These are phyloP conservation scores for Brassica hybrid DNA, from an alignment of 441 rosid genomes.

Conservation along the genomic window DNA sequence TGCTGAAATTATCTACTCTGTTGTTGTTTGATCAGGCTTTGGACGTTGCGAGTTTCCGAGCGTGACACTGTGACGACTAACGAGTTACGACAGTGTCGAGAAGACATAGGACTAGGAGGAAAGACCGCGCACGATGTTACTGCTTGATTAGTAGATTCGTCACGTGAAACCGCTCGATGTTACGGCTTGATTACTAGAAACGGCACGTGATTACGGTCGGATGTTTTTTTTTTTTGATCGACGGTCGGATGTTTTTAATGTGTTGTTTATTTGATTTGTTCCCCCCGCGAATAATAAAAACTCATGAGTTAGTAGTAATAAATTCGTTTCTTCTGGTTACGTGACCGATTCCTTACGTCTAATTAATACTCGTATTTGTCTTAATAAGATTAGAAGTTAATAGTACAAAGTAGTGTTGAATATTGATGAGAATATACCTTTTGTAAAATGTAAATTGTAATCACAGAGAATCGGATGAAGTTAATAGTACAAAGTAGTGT, in stretches of 20 bases:
- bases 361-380: not conserved
- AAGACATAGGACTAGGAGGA: not conserved
- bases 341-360: slow-evolving; percentile 1
- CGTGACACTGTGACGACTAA: slow-evolving; percentile 51
- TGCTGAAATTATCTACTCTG: not conserved
- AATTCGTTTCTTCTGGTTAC: slow-evolving; percentile 5
- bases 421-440: not conserved
- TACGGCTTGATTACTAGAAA: slow-evolving; percentile 13
- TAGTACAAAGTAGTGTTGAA: not conserved
- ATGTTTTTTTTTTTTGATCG: too few species aligned
- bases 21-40: slow-evolving; percentile 50
- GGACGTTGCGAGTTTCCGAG: slow-evolving; percentile 85
- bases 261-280: not conserved
- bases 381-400: not conserved
- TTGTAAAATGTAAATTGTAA: not conserved
- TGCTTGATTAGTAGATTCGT: slow-evolving; percentile 9
- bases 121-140: slow-evolving; percentile 5
- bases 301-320: not conserved
- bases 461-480: not conserved
- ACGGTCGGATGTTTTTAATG: not conserved
- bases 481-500: not conserved
- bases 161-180: slow-evolving; percentile 36
- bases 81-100: not conserved
- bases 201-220: slow-evolving; percentile 22
- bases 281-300: not conserved